Evolutionary conservation across 2,329 filamentous ascomycete species (phyloP), one percentile per base, ranked within the genome.

Genomic region (Aspergillus ruber): DNA sequence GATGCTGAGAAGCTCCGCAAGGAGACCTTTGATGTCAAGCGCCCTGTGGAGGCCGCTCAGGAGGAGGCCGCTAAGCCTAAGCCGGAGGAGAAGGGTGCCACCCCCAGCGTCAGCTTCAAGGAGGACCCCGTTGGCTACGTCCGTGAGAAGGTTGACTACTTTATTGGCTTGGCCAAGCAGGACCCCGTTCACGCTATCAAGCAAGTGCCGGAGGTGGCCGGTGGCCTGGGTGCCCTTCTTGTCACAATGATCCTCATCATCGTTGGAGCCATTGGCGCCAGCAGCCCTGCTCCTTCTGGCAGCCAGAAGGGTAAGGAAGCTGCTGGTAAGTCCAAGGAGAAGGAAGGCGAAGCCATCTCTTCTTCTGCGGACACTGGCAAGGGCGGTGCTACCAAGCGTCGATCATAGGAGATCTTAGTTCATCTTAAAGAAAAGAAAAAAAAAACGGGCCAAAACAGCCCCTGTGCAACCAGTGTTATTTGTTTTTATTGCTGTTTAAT

Each of bases 71-170:
- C 80, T 61, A 88, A 85, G 80, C 90, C 91, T 64, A 90, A 91
- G 81, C 75, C 82, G 55, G 81, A 81, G 66, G 75, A 82, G 63
- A 82, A 84, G 72, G 85, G 83, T 44, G 84, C 87, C 55, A 78
- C 74, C 50, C 52, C 60, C 44, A 87, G 91, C 71, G 83, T 95
- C 56, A 85, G 82, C 70, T 97, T 98, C 85, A 74, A 82, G 63
- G 91, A 96, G 56, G 88, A 95, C 78, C 93, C 93, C 42, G 81
- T 95, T 60, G 75, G 75, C 59, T 98, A 87, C 73, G 71, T 95
- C 73, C 88, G 84, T 74, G 88, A 95, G 84, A 97, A 96, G 83
- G 70, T 94, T 52, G 85, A 94, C 60, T 83, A 94, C 54, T 98
- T 98, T 81, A 68, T 93, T 61, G 84, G 84, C 60, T 84, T 97